Evolutionary conservation across 495 filamentous ascomycete species (phyloP), one percentile per base, ranked within the genome.

Genomic region (Aspergillus bridgeri): DNA sequence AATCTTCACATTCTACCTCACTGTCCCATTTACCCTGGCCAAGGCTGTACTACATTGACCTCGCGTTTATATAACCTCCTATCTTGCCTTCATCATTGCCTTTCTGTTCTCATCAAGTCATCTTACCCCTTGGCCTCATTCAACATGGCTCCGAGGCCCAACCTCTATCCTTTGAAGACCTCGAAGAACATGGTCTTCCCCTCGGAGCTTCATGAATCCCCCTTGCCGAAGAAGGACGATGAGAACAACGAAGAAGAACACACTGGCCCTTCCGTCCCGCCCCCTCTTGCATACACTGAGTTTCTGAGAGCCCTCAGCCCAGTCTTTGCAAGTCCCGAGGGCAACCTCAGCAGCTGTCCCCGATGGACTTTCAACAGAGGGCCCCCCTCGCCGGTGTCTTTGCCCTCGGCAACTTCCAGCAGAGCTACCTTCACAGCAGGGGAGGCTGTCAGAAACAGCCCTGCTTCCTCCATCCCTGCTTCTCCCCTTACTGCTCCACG

Each of bases 301-400:
- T 54, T 54, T 27, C 52, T 54, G 19, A 45, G 52, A 25, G 52
- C 52, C 19, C 52, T 54, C 52, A 54, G 38, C 24, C 52, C 52
- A 4, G 52, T 21, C 29, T 54, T 54, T 18, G 52, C 33, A 24
- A 54, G 52, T 17, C 52, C 52, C 15, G 52, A 54, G 2, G 5
- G 18, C 47, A 17, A 24, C 47, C 17, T 18, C 52, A 44, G 38
- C n/a, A 21, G 18, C 18, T 25, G 52, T 45, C n/a, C 52, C 5
- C 19, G 52, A 25, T 54, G 52, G 52, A 23, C 33, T 17, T 54
- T 45, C 42, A 38, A 21, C 20, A 43, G 38, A 22, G 33, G 38
- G 17, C 29, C 44, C 8, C 42, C 52, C 8, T 54, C 52, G 4
- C 52, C 52, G 5, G 19, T 45, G 11, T 54, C 52, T 6, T 23